Base-by-base conservation (phyloP, 176 grass and related monocot genomes). In the Pharus latifolius region DNA sequence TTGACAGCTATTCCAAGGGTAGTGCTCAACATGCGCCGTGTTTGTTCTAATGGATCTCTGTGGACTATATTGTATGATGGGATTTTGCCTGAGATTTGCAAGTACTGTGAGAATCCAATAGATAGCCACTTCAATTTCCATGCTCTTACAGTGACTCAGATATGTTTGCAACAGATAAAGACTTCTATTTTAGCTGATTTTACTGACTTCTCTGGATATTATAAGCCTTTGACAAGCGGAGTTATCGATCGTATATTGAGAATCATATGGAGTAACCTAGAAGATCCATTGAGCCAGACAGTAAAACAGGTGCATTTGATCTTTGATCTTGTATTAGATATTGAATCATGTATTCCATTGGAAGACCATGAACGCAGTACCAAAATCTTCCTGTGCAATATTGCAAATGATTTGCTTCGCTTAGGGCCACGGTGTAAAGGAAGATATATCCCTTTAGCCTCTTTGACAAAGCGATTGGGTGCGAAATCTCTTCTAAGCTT, bases 101-200 rank as follows among this genome's bases (percentile, higher is more conserved):
- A 80, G 49, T 88, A 98, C 57, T 98, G 87, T 45, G 95, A 98
- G 77, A 98, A 88, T 57, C 95, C 95, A 66, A 49, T 88, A 63
- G 90, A 98, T 81, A 98, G 87, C 63, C 95, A 98, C 73, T 91
- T 91, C 72, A 98, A 98, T 77, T 98, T 98, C 56, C 95, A 98
- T 78, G 87, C 90, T 76, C 84, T 98, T 70, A 98, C 95, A 37
- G 95, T 98, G 75, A 91, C 82, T 60, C 95, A 98, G 65, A 98
- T 98, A 56, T 98, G 95, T 78, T 72, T 98, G 82, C 95, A 98
- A 77, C 95, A 98, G 82, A 91, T 94, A 73, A 98, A 94, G 70
- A 91, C 95, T 17, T 94, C 90, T 31, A 44, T 94, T 80, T 81
- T 78, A 67, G 54, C 75, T 62, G 63, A 82, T 76, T 66, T 73